Base-by-base conservation (phyloP, 441 rosid species). In the Erodium trifolium region DNA sequence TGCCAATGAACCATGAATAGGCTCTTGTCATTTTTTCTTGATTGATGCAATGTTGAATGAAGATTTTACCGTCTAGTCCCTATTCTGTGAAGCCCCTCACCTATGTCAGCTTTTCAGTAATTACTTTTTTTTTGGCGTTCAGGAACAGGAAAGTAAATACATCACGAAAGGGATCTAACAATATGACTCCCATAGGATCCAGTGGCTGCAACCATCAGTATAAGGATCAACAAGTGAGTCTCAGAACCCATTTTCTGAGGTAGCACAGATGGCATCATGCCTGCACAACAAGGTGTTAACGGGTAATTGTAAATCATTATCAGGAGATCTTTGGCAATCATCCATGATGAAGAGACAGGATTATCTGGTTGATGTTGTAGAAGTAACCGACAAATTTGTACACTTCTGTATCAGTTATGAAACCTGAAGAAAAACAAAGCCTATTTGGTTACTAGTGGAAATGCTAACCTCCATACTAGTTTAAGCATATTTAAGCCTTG, bases 1-100 rank as follows among this genome's bases (percentile, higher is more conserved):
- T 23, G 27, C 27, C 27, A 23, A 23, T 23, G 27, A 23, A 23
- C 27, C 27, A 23, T 23, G 27, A 23, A 23, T 23, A 23, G 0
- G 27, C 27, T 23, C 27, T 23, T 23, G 27, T 23, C 27, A 23
- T 23, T 23, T 23, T 23, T 0, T 23, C 41, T 37, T 37, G 41
- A 55, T 55, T 55, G 23, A 5, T 55, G 23, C 4, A 14, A 18
- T 7, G 62, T 55, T 55, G 62, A 55, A 55, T 55, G 62, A 55
- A 55, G 23, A 55, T 55, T 51, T 1, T 14, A 16, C 62, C 23
- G 23, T 18, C 19, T 55, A 12, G 23, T 55, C 8, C 1, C 23
- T 55, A 6, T 55, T 55, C 59, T 51, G 59, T 51, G 59, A 51
- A 51, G 59, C 59, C 59, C 59, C 59, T 51, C 18, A 51, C 59